Evolutionary conservation across 495 filamentous ascomycete species (phyloP), one percentile per base, ranked within the genome.

Genomic region (Neurospora sp.): DNA sequence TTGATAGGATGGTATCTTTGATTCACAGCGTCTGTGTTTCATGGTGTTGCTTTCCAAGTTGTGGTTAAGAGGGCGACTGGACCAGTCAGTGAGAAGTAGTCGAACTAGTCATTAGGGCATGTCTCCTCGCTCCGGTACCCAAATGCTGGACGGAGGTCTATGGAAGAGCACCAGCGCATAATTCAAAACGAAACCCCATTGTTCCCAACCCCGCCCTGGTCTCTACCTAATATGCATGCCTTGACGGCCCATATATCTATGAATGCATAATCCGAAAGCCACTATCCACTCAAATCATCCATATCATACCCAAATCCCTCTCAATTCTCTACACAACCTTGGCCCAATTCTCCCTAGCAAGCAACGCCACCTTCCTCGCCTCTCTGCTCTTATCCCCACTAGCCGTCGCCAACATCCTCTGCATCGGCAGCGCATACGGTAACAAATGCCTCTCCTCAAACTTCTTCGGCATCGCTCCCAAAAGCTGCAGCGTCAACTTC

Each of bases 361-460:
- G 47, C 65, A 81, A 71, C 37, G 84, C 84, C 70, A 77, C 78
- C 68, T 79, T 79, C 45, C 84, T 76, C 70, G 84, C 79, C 71
- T 81, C 83, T 69, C 84, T 75, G 4, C 83, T 83, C 40, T 82
- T 74, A 74, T 86, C 82, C 3, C 84, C 84, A 42, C 83, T 83
- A 16, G 84, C 83, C 18, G 74, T 61, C 4, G 82, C 79, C 70
- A 86, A 72, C 73, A 84, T 80, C 3, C 83, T 76, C 71, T 81
- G 78, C 69, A 85, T 75, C 31, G 73, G 73, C 69, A 70, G 78
- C 37, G 81, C 72, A 59, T 81, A 75, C 0, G 79, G 75, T 65
- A 84, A 71, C 35, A 85, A 71, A 70, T 81, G 72, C 6, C 81
- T 77, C 53, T 79, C 77, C 73, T 85, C 84, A 73, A 82, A 85